phyloP scores from a whole-genome alignment of 176 grass and related monocot genomes.

The Phoenix roebelenii region DNA sequence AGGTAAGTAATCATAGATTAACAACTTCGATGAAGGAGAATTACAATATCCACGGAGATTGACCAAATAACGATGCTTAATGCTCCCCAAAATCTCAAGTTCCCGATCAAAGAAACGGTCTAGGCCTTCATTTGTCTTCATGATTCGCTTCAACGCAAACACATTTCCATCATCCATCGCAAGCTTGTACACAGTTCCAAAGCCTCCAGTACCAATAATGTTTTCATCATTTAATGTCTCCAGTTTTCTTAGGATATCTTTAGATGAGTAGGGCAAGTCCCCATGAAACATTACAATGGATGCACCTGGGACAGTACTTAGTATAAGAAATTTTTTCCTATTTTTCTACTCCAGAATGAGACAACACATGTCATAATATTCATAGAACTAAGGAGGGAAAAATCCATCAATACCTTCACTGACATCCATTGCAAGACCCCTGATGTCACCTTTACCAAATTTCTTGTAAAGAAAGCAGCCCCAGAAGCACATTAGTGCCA shows the following conservation, averaged over 20 bases:
- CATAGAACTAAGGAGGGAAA: not conserved
- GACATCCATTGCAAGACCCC: slow-evolving; percentile 68
- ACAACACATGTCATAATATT: too few relatives aligned
- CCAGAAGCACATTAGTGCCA: slow-evolving; percentile 99
- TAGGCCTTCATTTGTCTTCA: slow-evolving; percentile 91
- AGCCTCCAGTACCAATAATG: slow-evolving; percentile 89
- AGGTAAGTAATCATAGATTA: slow-evolving; percentile 96
- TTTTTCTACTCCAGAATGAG: too few relatives aligned
- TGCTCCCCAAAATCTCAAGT: slow-evolving; percentile 97
- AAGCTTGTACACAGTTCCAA: slow-evolving; percentile 95
- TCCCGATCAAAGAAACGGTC: slow-evolving; percentile 93
- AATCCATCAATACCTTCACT: slow-evolving; percentile 70
- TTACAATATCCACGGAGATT: slow-evolving; percentile 99
- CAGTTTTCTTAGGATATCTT: slow-evolving; percentile 91
- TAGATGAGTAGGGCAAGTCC: slow-evolving; percentile 90
- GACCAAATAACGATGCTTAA: slow-evolving; percentile 97
- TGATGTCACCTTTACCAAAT: slow-evolving; percentile 85
- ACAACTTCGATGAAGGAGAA: slow-evolving; percentile 78
- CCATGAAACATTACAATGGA: slow-evolving; percentile 95
- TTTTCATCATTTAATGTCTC: slow-evolving; percentile 68
- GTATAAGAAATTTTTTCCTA: too few relatives aligned
- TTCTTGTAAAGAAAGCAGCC: slow-evolving; percentile 99
- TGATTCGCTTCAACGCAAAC: slow-evolving; percentile 95
- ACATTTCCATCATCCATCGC: slow-evolving; percentile 87
- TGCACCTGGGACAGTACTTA: slow-evolving; percentile 44